phyloP scores from a whole-genome alignment of 345 rosid genomes.

The Melastoma malabathricum region DNA sequence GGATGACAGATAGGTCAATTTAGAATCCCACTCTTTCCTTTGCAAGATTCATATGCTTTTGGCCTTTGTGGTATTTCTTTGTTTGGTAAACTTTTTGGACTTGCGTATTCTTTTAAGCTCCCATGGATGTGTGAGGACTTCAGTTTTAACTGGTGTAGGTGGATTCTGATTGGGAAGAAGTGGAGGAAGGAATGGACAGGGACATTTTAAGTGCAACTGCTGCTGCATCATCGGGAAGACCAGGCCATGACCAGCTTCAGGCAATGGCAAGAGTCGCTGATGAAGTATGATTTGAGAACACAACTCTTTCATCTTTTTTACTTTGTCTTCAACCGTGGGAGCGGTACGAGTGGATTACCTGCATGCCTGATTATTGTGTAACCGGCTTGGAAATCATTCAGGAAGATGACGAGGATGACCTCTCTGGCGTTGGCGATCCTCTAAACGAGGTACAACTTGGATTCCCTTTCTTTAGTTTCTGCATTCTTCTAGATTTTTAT shows the following conservation, averaged over 20 bases:
- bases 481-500: neutral
- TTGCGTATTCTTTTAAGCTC: neutral
- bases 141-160: constrained; percentile 5
- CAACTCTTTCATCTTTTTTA: neutral
- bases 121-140: constrained; percentile 1
- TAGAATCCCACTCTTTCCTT: too few species aligned
- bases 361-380: constrained; percentile 1
- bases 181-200: constrained; percentile 35
- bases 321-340: neutral
- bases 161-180: constrained; percentile 92
- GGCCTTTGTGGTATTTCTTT: too few species aligned
- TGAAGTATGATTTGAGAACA: constrained; percentile 28
- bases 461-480: neutral
- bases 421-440: constrained; percentile 37
- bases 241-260: constrained; percentile 62
- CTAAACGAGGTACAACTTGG: constrained; percentile 47
- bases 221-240: constrained; percentile 33
- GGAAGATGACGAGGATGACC: constrained; percentile 49
- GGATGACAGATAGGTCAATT: too few species aligned
- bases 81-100: neutral
- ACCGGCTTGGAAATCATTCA: constrained; percentile 28
- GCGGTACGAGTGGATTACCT: neutral
- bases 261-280: constrained; percentile 57
- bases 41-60: too few species aligned
- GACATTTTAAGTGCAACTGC: constrained; percentile 32